Evolutionary conservation across 805 yeast genomes (phyloP), one percentile per base, ranked within the genome.

Genomic region (Clavispora santaluciae): DNA sequence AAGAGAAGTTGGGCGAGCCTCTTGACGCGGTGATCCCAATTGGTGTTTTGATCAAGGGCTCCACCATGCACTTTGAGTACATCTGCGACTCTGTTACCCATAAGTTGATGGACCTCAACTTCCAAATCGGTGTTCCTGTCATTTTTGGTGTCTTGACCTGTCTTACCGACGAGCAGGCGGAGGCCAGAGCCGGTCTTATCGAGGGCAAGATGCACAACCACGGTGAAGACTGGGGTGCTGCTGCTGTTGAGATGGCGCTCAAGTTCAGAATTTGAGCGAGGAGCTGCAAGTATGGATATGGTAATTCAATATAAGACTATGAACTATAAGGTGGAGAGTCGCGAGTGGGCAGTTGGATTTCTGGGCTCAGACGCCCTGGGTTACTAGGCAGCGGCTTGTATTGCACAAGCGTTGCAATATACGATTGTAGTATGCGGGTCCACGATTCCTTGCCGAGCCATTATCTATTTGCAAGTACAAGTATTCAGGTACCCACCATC

Each of bases 191-290:
- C 10, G 99, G 98, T 20, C 68, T 91, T 46, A 62, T 72, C 29
- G 65, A 65, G 22, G 88, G 84, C 43, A 80, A 80, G 52, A 77
- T 81, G 81, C 98, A 93, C 64, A 91, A 91, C 70, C 99, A 93
- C 58, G 99, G 99, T 49, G 87, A 78, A 57, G 99, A 93, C 63
- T 91, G 99, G 99, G 99, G 95, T 52, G 90, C 95, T 25, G 96
- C 97, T 40, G 99, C 99, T 12, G 96, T 93, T 21, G 99, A 91
- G 70, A 91, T 93, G 98, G 53, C 66, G 9, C 43, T 61, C 30
- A 69, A 69, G 49, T 68, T 67, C 42, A 31, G 46, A 11, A 42
- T 36, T 4, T 44, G 24, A 28, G n/a, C n/a, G n/a, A n/a, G n/a
- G n/a, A n/a, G 20, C 16, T 11, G 9, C 9, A 22, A 13, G 16